These are phyloP conservation scores for Astraeus odoratus DNA, from an alignment of 768 basidiomycete genomes.

Conservation along the genomic window DNA sequence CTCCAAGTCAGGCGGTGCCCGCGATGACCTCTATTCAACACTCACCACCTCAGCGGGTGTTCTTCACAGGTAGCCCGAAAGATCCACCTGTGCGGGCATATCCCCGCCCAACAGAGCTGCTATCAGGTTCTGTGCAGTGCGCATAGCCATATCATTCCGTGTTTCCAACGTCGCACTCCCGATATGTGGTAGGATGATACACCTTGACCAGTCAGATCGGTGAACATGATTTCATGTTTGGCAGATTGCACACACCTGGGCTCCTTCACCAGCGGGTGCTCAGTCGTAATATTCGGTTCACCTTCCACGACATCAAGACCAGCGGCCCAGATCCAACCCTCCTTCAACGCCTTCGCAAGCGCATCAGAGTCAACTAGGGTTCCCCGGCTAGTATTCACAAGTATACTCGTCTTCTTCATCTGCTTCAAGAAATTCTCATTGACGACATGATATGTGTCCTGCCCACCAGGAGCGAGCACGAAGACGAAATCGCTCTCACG, in stretches of 20 bases:
- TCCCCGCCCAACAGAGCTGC: conserved; percentile 38
- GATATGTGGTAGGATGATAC: conserved; percentile 83
- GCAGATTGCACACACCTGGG: conserved; percentile 44
- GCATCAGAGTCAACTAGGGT: conserved; percentile 88
- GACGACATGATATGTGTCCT: conserved; percentile 65
- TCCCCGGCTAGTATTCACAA: conserved; percentile 85
- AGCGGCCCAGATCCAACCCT: conserved; percentile 84
- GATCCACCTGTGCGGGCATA: conserved; percentile 51
- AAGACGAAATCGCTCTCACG: conserved; percentile 78
- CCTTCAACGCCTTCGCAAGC: conserved; percentile 68
- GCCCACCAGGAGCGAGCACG: conserved; percentile 72
- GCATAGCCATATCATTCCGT: conserved; percentile 70
- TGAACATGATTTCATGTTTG: neutral
- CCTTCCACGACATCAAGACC: conserved; percentile 93
- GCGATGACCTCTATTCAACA: no score
- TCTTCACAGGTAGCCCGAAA: conserved; percentile 13
- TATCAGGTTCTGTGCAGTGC: conserved; percentile 61
- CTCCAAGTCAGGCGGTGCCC: no score
- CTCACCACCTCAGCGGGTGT: conserved; percentile 5
- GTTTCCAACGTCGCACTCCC: conserved; percentile 88
- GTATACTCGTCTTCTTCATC: conserved; percentile 81
- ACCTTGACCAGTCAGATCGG: conserved; percentile 35
- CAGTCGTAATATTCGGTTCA: conserved; percentile 66
- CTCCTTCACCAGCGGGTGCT: conserved; percentile 77
- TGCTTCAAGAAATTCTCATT: conserved; percentile 60